Percentiles rank a stretch among this genome's conserved stretches.
Conservation (phyloP, 1,284 basidiomycete species). For the Tremellales sp. region DNA sequence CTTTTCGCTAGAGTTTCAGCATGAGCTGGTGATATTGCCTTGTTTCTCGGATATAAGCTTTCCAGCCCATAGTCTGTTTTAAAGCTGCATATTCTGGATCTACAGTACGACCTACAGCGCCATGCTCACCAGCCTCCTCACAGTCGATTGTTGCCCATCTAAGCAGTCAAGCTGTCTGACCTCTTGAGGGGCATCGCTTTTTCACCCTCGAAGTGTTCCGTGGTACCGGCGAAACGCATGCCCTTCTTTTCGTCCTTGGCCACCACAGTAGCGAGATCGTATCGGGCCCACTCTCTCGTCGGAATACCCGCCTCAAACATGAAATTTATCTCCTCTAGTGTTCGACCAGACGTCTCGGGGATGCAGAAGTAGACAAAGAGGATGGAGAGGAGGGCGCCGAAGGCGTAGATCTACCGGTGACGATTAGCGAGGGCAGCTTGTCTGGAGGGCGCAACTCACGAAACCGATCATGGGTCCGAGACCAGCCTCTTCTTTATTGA, state of each 20-base stretch:
- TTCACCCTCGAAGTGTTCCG: constrained; percentile 18
- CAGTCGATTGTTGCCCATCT: too few relatives aligned
- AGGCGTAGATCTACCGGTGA: constrained; percentile 25
- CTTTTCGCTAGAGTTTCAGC: too few relatives aligned
- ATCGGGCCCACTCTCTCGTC: constrained; percentile 40
- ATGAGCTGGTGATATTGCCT: too few relatives aligned
- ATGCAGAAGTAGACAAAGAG: constrained; percentile 51
- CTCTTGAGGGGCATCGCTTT: too few relatives aligned
- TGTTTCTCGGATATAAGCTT: too few relatives aligned
- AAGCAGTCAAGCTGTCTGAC: too few relatives aligned
- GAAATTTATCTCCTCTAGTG: constrained; percentile 43
- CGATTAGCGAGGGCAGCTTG: constrained; percentile 6
- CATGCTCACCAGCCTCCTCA: too few relatives aligned
- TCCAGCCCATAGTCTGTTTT: too few relatives aligned
- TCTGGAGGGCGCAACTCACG: constrained; percentile 14
- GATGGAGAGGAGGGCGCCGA: constrained; percentile 40
- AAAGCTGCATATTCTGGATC: too few relatives aligned
- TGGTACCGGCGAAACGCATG: constrained; percentile 20
- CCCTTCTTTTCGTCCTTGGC: constrained; percentile 34
- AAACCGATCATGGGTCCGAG: constrained; percentile 49
- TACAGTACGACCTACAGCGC: too few relatives aligned
- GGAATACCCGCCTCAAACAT: constrained; percentile 41
- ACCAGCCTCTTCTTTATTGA: constrained; percentile 38
- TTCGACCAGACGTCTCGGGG: constrained; percentile 43
- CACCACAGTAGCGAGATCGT: constrained; percentile 38